Conservation (phyloP, 805 yeast species). For the Middelhovenomyces tepae region DNA sequence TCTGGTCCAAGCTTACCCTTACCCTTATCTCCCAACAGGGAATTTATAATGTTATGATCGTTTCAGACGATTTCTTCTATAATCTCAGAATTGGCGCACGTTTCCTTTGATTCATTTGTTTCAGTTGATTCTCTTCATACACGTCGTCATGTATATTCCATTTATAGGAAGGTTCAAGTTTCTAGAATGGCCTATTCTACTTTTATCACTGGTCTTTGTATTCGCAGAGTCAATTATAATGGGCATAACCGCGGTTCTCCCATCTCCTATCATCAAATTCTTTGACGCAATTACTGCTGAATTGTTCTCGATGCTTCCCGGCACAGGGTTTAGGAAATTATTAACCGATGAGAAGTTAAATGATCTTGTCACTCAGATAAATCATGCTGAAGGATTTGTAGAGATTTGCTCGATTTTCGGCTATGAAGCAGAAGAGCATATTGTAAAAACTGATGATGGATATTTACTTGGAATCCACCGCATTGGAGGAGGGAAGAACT, state of each 20-base stretch:
- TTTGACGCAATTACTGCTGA: conserved; percentile 17
- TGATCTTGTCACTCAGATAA: conserved; percentile 12
- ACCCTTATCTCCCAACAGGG: no score
- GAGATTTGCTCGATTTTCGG: conserved; percentile 64
- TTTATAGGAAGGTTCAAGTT: conserved; percentile 24
- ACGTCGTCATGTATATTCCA: conserved; percentile 27
- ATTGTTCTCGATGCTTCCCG: conserved; percentile 8
- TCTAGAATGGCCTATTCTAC: conserved; percentile 27
- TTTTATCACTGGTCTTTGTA: conserved; percentile 26
- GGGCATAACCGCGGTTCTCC: conserved; percentile 23
- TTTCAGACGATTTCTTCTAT: no score
- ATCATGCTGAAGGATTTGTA: conserved; percentile 36
- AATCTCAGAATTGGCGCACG: no score
- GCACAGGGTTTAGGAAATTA: conserved; percentile 2
- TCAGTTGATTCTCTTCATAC: no score
- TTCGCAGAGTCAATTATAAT: conserved; percentile 22
- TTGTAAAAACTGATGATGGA: conserved; percentile 69
- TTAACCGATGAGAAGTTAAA: not conserved
- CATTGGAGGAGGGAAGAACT: conserved; percentile 25
- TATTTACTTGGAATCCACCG: conserved; percentile 72
- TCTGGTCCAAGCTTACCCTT: no score
- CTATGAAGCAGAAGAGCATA: conserved; percentile 62
- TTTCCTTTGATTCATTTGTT: no score
- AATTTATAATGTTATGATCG: no score
- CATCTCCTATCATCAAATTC: conserved; percentile 18